Evolutionary conservation across 1,284 basidiomycete genomes (phyloP).

Genomic region (Lignosus rhinocerotis): DNA sequence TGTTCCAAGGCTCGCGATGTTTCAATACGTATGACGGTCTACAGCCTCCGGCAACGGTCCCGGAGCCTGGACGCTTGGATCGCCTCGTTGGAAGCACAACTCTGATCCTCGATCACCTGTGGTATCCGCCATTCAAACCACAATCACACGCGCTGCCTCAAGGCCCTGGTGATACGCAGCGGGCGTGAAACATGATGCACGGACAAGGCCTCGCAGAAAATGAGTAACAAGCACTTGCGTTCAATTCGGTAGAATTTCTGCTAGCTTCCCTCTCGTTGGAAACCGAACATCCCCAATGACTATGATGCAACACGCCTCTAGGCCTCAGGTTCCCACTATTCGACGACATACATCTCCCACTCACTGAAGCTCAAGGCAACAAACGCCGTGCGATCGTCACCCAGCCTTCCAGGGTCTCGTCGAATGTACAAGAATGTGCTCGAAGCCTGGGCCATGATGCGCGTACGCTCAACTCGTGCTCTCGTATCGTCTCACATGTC

Average conservation of each 20-base stretch:
- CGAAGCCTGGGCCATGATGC: slow-evolving; percentile 12
- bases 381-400: slow-evolving; percentile 15
- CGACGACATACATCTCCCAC: too few species aligned
- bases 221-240: not conserved
- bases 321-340: too few species aligned
- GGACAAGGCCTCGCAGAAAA: not conserved
- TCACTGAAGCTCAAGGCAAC: not conserved
- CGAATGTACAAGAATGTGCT: slow-evolving; percentile 10
- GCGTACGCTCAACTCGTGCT: slow-evolving; percentile 3
- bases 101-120: not conserved
- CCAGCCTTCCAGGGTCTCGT: slow-evolving; percentile 2
- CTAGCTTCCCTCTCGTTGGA: not conserved
- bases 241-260: not conserved
- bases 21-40: not conserved
- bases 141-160: slow-evolving; percentile 4
- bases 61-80: not conserved
- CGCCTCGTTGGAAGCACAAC: not conserved
- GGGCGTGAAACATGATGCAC: not conserved
- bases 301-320: not conserved
- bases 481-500: slow-evolving; percentile 15
- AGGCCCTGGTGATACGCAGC: not conserved
- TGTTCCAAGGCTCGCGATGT: too few species aligned
- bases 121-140: slow-evolving; percentile 1
- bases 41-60: not conserved
- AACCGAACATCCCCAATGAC: not conserved